Conservation (phyloP, 179 eudicot species). For the Spergularia azorica region DNA sequence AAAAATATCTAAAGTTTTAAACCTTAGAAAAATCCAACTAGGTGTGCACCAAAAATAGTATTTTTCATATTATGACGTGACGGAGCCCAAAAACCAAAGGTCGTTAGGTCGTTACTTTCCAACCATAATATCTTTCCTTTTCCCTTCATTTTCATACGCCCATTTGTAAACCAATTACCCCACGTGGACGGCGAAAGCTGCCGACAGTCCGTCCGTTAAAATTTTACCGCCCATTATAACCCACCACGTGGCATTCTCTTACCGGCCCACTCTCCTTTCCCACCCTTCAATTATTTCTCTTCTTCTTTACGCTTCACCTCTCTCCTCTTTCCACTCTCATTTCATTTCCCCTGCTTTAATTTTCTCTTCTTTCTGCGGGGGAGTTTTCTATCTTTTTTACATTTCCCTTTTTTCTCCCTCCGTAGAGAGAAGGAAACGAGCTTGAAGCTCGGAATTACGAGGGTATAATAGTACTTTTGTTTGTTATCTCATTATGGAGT, state of each 20-base stretch:
- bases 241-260: conserved; percentile 12
- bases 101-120: conserved; percentile 10
- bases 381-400: neutral
- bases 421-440: neutral
- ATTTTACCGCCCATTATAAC: neutral
- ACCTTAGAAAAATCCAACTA: too few species aligned
- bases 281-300: neutral
- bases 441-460: too few species aligned
- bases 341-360: neutral
- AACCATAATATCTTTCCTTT: conserved; percentile 1
- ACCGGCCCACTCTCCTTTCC: conserved; percentile 3
- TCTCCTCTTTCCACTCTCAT: neutral
- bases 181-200: conserved; percentile 19
- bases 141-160: neutral
- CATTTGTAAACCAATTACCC: neutral
- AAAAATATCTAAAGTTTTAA: too few species aligned
- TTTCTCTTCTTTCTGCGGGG: neutral
- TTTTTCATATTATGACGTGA: too few species aligned
- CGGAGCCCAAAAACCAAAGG: neutral
- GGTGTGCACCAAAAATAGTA: too few species aligned
- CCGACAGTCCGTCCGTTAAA: conserved; percentile 27
- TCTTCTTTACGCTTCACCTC: neutral
- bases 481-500: conserved; percentile 24
- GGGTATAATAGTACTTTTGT: neutral
- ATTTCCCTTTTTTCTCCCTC: neutral